These are phyloP conservation scores for Termitomyces sp. DNA, from an alignment of 768 basidiomycete genomes.

Conservation along the genomic window DNA sequence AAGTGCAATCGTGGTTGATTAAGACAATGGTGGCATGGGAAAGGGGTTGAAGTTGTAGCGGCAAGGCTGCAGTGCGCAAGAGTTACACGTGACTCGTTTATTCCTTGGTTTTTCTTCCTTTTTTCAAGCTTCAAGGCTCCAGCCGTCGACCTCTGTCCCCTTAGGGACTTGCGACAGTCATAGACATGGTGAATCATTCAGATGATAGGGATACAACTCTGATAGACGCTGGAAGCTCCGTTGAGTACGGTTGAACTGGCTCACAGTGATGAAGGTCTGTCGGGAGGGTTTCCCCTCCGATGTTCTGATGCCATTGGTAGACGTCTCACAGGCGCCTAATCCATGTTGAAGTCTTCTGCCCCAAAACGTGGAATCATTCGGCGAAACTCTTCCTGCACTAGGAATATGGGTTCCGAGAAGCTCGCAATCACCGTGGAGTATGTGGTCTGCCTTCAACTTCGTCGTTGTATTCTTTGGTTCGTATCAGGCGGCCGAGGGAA, in stretches of 20 bases:
- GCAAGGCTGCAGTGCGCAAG: no score
- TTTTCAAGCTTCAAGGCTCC: not conserved
- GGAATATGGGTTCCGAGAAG: constrained; percentile 5
- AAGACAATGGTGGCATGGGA: not conserved
- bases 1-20: no score
- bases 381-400: not conserved
- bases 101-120: no score
- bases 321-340: not conserved
- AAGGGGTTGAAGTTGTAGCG: no score
- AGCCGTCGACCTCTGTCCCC: not conserved
- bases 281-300: constrained; percentile 5
- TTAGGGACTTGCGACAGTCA: not conserved
- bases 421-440: constrained; percentile 6
- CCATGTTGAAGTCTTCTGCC: not conserved
- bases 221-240: not conserved
- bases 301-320: not conserved
- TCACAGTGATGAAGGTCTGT: not conserved
- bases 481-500: not conserved
- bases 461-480: not conserved
- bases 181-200: not conserved
- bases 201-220: not conserved
- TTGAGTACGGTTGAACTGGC: constrained; percentile 9
- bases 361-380: not conserved
- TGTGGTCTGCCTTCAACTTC: not conserved
- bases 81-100: no score